A percentile compares a stretch with the other conserved stretches of the same genome.
phyloP scores from a whole-genome alignment of 441 rosid genomes.

The California macrophylla region DNA sequence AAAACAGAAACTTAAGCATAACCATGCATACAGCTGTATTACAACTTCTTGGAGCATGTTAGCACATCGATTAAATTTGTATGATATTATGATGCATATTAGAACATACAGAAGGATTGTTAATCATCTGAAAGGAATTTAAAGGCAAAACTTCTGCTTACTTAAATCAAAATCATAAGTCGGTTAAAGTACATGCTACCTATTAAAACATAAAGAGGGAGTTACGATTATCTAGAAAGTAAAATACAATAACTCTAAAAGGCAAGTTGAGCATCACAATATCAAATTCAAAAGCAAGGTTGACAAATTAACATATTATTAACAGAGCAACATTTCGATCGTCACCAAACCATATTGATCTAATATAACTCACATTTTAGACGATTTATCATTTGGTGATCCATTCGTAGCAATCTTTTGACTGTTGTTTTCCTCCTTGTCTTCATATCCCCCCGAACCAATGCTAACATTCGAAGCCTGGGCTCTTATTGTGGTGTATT shows the following conservation, averaged over 20 bases:
- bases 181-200: background rate
- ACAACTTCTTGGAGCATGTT: background rate
- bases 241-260: background rate
- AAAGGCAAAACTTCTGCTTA: too few relatives aligned
- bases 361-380: conserved; percentile 40
- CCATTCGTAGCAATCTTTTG: conserved; percentile 27
- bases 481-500: conserved; percentile 30
- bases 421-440: conserved; percentile 35
- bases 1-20: background rate
- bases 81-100: background rate
- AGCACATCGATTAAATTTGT: background rate
- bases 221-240: background rate
- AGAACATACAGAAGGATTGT: background rate
- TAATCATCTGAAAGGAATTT: too few relatives aligned
- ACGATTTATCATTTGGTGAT: conserved; percentile 30
- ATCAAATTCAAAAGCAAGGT: background rate
- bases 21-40: background rate
- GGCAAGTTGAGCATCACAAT: background rate
- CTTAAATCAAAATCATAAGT: background rate
- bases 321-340: background rate
- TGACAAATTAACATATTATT: background rate
- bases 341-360: background rate
- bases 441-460: conserved; percentile 62
- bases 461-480: conserved; percentile 53
- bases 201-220: background rate